Evolutionary conservation across 495 filamentous ascomycete genomes (phyloP).

Genomic region (Durotheca rogersii): DNA sequence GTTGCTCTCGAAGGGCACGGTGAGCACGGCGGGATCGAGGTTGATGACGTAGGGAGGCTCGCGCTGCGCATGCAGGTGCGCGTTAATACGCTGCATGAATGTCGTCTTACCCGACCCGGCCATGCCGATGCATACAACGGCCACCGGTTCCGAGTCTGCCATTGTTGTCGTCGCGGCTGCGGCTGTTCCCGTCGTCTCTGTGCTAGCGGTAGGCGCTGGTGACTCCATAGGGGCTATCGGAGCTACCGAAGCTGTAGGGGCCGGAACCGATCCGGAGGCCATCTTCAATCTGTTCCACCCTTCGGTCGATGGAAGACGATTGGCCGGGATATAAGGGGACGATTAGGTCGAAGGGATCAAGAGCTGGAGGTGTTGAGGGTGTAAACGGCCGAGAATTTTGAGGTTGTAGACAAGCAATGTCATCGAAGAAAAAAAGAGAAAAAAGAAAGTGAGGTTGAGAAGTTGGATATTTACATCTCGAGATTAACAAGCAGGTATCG

Average conservation of each 20-base stretch:
- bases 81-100: constrained; percentile 96
- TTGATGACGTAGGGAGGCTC: constrained; percentile 90
- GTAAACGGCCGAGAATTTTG: too few relatives aligned
- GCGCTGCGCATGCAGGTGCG: constrained; percentile 75
- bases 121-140: constrained; percentile 96
- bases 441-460: neutral
- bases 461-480: neutral
- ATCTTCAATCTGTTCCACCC: neutral
- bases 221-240: too few relatives aligned
- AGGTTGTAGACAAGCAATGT: too few relatives aligned
- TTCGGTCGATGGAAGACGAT: neutral
- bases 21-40: constrained; percentile 90
- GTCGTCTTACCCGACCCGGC: constrained; percentile 97
- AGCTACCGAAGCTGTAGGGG: too few relatives aligned
- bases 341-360: too few relatives aligned
- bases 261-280: too few relatives aligned
- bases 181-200: constrained; percentile 15
- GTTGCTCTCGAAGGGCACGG: constrained; percentile 96
- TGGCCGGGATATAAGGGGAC: too few relatives aligned
- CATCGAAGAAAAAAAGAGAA: too few relatives aligned
- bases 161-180: constrained; percentile 7
- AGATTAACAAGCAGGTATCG: too few relatives aligned
- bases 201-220: constrained; percentile 3
- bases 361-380: too few relatives aligned
- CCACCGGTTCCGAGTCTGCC: constrained; percentile 43